These are phyloP conservation scores for Onygena corvina DNA, from an alignment of 2,329 filamentous ascomycete genomes.

Conservation along the genomic window DNA sequence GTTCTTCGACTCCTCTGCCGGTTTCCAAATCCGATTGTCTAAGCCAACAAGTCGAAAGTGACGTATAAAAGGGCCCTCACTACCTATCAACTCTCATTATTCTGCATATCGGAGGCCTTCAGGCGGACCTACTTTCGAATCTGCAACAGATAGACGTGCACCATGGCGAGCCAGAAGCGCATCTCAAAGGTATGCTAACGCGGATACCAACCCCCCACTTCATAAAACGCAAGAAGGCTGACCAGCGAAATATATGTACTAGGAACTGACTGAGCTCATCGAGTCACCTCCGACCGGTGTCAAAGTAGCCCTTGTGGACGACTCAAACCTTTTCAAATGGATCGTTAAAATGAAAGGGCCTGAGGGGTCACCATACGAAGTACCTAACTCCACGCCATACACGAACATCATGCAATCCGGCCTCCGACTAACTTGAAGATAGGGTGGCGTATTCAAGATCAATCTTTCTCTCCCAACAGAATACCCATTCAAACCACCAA, in stretches of 20 bases:
- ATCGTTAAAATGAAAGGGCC: conserved; percentile 56
- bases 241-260: conserved; percentile 7
- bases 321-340: conserved; percentile 57
- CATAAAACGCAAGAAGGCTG: too few relatives aligned
- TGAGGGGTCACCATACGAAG: conserved; percentile 51
- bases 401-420: neutral
- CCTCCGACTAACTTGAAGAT: neutral
- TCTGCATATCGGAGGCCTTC: neutral
- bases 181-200: conserved; percentile 33
- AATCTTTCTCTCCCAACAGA: conserved; percentile 73
- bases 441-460: conserved; percentile 64
- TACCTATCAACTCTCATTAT: neutral
- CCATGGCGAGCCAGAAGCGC: conserved; percentile 37
- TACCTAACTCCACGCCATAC: conserved; percentile 26
- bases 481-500: conserved; percentile 97
- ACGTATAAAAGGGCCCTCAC: too few relatives aligned
- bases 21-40: neutral
- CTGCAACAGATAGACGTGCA: neutral
- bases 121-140: neutral
- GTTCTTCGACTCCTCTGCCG: neutral
- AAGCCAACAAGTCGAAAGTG: too few relatives aligned
- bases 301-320: conserved; percentile 45
- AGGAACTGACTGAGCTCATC: conserved; percentile 52
- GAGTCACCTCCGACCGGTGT: conserved; percentile 46
- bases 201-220: neutral